Evolutionary conservation across 176 grass and related monocot species (phyloP), one percentile per base, ranked within the genome.

Genomic region (Carex littledalei): DNA sequence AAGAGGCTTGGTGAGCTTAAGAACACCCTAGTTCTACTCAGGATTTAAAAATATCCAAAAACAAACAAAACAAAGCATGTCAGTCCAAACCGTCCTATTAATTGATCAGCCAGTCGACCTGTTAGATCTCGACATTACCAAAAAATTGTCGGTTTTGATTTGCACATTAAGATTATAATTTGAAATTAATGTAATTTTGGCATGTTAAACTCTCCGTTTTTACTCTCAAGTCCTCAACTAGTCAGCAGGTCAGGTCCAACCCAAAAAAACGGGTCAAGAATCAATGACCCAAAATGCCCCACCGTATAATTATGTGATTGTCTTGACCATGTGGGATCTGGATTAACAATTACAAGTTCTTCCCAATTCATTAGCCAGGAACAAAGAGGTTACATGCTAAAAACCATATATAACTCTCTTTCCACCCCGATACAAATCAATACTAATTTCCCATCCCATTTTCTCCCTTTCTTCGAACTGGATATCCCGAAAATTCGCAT

Each of bases 321-420:
- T 63, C 60, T 24, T 9, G 21, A 76, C 49, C 47, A 17, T 53
- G 21, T 54, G 1, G 49, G 73, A 55, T 55, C 20, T 52, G 73
- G 60, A 63, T 54, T 77, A 77, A 55, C 74, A 55, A 78, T 54
- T 54, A 56, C 22, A 78, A 78, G 73, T 55, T 74, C 24, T 78
- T 34, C 24, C 74, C 21, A 29, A 56, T 32, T 31, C 55, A 8
- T 63, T 55, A 78, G 50, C 49, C 6, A 78, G 74, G 12, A 24
- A 56, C 52, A 78, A 26, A 78, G 47, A 56, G 73, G 74, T 78
- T 78, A 78, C 74, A 78, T 56, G 50, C 50, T 56, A 77, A 77
- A 77, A 77, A 77, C 49, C 73, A 77, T 77, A 16, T 54, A 77
- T 77, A 55, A 55, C 73, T 54, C 45, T 75, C 45, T 16, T 75